Evolutionary conservation across 2,329 filamentous ascomycete species (phyloP).

Genomic region (Amphichorda felina): DNA sequence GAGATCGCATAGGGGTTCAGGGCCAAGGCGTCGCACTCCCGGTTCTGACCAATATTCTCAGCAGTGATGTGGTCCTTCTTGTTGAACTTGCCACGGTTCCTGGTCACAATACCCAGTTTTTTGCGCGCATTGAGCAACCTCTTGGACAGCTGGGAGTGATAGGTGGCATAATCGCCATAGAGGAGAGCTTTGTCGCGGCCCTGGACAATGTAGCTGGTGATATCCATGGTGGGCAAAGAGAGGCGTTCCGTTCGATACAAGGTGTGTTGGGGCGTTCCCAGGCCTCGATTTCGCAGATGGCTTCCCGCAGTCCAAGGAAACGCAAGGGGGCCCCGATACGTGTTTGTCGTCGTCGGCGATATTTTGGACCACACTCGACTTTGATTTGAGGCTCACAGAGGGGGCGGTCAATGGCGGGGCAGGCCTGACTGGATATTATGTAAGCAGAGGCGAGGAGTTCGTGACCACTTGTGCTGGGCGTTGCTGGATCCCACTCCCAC

Average conservation of each 20-base stretch:
- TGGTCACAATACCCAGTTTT: conserved; percentile 73
- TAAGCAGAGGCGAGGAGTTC: no score
- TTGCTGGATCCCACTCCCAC: no score
- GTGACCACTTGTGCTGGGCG: no score
- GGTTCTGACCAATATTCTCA: conserved; percentile 61
- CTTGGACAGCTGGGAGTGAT: conserved; percentile 68
- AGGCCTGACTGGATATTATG: background rate
- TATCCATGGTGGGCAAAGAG: conserved; percentile 53
- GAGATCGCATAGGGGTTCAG: background rate
- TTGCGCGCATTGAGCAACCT: conserved; percentile 74
- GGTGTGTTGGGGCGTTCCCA: no score
- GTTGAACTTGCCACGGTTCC: conserved; percentile 76
- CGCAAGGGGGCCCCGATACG: no score
- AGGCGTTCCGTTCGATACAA: background rate
- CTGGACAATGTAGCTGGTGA: conserved; percentile 72
- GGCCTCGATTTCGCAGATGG: no score
- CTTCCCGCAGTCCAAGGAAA: no score
- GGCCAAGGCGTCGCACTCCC: conserved; percentile 47
- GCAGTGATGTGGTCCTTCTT: conserved; percentile 59
- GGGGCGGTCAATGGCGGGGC: conserved; percentile 1
- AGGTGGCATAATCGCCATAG: conserved; percentile 79
- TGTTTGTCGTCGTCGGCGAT: no score
- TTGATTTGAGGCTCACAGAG: no score
- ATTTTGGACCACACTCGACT: no score
- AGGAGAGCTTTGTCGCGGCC: conserved; percentile 75